Conservation (phyloP, 192 early-diverging fungal species). For the Martensiomyces pterosporus region DNA sequence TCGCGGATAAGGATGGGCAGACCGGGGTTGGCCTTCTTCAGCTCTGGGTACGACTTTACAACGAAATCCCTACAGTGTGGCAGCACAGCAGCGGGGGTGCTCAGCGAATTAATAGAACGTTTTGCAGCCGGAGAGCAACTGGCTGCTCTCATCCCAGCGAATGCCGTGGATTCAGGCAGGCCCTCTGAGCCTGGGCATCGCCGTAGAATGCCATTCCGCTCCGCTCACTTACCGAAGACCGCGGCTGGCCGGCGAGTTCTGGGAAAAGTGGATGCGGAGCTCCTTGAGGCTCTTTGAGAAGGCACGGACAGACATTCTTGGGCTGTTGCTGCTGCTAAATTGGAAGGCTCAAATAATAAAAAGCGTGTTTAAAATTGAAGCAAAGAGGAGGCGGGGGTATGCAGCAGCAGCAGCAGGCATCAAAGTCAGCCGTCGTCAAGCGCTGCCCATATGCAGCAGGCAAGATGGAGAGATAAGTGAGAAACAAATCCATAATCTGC, state of each 20-base stretch:
- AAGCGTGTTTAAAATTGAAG: constrained; percentile 1
- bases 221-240: constrained; percentile 65
- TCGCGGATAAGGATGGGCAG: constrained; percentile 91
- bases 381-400: constrained; percentile 1
- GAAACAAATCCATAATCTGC: too few species aligned
- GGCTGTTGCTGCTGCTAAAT: too few species aligned
- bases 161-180: too few species aligned
- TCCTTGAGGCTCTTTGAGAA: constrained; percentile 75
- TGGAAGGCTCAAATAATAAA: constrained; percentile 14
- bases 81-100: too few species aligned
- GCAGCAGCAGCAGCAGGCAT: too few species aligned
- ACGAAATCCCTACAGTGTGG: constrained; percentile 89
- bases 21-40: constrained; percentile 83
- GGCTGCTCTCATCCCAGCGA: too few species aligned
- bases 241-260: constrained; percentile 68
- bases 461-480: too few species aligned
- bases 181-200: background rate
- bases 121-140: too few species aligned
- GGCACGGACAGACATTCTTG: constrained; percentile 36
- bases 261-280: constrained; percentile 87
- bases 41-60: constrained; percentile 67
- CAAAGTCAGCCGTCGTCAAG: too few species aligned
- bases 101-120: too few species aligned
- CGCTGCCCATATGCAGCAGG: too few species aligned
- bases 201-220: constrained; percentile 1